Evolutionary conservation across 495 filamentous ascomycete genomes (phyloP).

Genomic region (Tuber calosporum): DNA sequence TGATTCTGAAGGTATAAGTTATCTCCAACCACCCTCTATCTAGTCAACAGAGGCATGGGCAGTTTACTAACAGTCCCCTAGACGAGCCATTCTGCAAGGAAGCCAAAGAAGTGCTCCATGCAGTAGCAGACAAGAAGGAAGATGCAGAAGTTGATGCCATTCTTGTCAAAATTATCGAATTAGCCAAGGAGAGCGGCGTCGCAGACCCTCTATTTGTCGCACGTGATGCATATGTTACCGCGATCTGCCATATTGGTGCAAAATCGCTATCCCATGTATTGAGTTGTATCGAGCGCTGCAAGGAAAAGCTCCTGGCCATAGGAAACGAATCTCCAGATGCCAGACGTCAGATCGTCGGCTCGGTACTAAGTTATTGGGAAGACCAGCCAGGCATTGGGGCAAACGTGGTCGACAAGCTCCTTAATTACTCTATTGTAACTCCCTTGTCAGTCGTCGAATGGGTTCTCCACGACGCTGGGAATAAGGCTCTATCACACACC

Average conservation of each 20-base stretch:
- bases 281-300: slow-evolving; percentile 91
- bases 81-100: slow-evolving; percentile 73
- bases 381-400: slow-evolving; percentile 89
- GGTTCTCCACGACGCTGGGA: slow-evolving; percentile 64
- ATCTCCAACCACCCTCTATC: slow-evolving; percentile 7
- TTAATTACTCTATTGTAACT: slow-evolving; percentile 92
- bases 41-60: slow-evolving; percentile 4
- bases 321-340: slow-evolving; percentile 64
- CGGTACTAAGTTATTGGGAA: slow-evolving; percentile 86
- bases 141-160: slow-evolving; percentile 73
- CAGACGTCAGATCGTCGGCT: slow-evolving; percentile 77
- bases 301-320: slow-evolving; percentile 75
- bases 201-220: slow-evolving; percentile 68
- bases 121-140: slow-evolving; percentile 73
- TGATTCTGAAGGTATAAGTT: slow-evolving; percentile 60
- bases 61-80: slow-evolving; percentile 41
- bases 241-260: slow-evolving; percentile 82
- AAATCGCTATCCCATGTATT: slow-evolving; percentile 95
- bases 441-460: slow-evolving; percentile 79
- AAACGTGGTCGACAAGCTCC: slow-evolving; percentile 88
- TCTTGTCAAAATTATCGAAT: slow-evolving; percentile 67
- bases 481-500: slow-evolving; percentile 60
- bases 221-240: slow-evolving; percentile 86
- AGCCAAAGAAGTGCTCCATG: slow-evolving; percentile 67
- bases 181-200: slow-evolving; percentile 56